Conservation (phyloP, 1,284 basidiomycete genomes). For the Coniferiporia weirii region DNA sequence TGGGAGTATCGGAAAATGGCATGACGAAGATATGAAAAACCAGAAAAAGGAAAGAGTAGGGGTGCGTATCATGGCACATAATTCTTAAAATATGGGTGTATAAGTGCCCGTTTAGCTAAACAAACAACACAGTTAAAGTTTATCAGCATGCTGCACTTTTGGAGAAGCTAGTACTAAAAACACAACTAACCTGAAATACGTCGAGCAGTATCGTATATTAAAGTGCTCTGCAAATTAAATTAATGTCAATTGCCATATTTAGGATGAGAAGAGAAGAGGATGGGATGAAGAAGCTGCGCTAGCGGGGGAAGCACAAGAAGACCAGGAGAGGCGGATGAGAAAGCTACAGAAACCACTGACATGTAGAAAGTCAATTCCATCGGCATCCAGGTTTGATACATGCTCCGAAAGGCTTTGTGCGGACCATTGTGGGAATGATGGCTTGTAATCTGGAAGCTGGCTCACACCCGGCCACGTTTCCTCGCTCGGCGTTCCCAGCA, state of each 20-base stretch:
- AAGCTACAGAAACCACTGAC: slow-evolving; percentile 33
- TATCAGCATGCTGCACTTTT: not conserved
- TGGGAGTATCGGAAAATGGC: not conserved
- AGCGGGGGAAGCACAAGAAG: not conserved
- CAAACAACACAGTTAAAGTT: slow-evolving; percentile 15
- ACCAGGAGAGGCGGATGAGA: not conserved
- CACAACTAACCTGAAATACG: slow-evolving; percentile 79
- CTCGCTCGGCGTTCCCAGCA: slow-evolving; percentile 94
- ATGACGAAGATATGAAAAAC: not conserved
- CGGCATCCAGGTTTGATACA: slow-evolving; percentile 64
- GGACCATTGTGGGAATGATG: slow-evolving; percentile 95
- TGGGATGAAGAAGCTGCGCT: not conserved
- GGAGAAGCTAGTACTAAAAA: not conserved
- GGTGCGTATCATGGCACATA: slow-evolving; percentile 31
- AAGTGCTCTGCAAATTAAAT: slow-evolving; percentile 55
- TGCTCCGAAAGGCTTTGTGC: slow-evolving; percentile 60
- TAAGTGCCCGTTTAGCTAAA: slow-evolving; percentile 78
- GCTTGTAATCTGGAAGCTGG: slow-evolving; percentile 91
- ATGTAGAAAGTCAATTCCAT: slow-evolving; percentile 75
- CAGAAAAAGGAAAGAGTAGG: not conserved
- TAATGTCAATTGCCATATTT: not conserved
- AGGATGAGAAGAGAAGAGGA: not conserved
- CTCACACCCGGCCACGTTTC: slow-evolving; percentile 90
- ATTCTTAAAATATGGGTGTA: slow-evolving; percentile 76
- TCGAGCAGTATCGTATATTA: slow-evolving; percentile 91